phyloP scores from a whole-genome alignment of 2,329 filamentous ascomycete genomes.

The Penicillium sp. region DNA sequence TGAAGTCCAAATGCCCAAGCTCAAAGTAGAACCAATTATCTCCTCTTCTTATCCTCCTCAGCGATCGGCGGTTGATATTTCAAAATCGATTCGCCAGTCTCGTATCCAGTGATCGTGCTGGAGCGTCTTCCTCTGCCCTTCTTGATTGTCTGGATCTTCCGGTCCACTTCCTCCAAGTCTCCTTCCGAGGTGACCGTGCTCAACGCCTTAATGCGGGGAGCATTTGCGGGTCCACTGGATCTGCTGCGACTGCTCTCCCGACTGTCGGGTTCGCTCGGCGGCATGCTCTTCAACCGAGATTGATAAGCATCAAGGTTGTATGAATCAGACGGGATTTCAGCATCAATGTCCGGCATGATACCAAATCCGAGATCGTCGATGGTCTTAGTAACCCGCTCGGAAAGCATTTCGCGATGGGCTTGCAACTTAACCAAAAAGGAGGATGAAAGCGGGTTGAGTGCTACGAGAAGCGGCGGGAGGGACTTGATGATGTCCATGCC shows the following conservation, averaged over 20 bases:
- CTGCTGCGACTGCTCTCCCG: constrained; percentile 70
- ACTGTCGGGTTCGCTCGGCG: constrained; percentile 45
- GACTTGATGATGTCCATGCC: constrained; percentile 98
- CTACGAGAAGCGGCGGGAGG: constrained; percentile 78
- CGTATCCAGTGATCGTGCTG: constrained; percentile 14
- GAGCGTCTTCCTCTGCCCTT: constrained; percentile 58
- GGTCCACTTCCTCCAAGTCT: constrained; percentile 76
- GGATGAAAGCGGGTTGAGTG: constrained; percentile 76
- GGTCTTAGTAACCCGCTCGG: constrained; percentile 76
- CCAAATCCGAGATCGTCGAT: constrained; percentile 94
- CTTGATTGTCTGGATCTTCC: constrained; percentile 77
- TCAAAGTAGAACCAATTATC: neutral
- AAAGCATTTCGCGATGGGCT: constrained; percentile 68
- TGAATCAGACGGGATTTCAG: constrained; percentile 61
- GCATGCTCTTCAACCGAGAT: constrained; percentile 29
- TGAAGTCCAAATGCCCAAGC: neutral
- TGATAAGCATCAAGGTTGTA: constrained; percentile 32
- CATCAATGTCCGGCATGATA: constrained; percentile 88
- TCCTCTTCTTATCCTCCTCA: constrained; percentile 17
- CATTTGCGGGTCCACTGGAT: constrained; percentile 52
- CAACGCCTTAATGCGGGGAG: constrained; percentile 67
- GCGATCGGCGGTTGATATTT: constrained; percentile 12
- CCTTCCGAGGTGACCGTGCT: constrained; percentile 65
- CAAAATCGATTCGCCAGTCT: constrained; percentile 22
- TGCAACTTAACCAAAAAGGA: constrained; percentile 79